Conservation (phyloP, 2,329 filamentous ascomycete genomes). For the Monilinia polystroma region DNA sequence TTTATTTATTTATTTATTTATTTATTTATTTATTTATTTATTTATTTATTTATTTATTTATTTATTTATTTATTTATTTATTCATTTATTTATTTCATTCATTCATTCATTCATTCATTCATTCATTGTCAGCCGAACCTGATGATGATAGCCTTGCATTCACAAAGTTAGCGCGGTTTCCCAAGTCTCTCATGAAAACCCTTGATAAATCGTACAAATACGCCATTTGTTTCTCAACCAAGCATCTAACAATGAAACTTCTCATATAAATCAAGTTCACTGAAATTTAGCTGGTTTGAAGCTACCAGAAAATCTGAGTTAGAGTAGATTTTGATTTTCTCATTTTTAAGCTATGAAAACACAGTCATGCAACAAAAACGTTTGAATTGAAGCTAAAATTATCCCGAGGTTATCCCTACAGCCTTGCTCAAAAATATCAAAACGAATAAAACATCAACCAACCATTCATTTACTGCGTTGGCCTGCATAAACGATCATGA, state of each 20-base stretch:
- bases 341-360: not conserved
- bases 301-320: not conserved
- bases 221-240: not conserved
- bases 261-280: too few relatives aligned
- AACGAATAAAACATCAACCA: too few relatives aligned
- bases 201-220: not conserved
- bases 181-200: not conserved
- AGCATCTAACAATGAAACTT: not conserved
- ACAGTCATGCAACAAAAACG: not conserved
- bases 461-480: not conserved
- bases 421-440: not conserved
- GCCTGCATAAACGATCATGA: conserved; percentile 28
- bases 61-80: too few relatives aligned
- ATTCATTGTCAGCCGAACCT: too few relatives aligned
- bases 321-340: not conserved
- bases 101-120: too few relatives aligned
- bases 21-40: too few relatives aligned
- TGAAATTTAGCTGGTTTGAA: not conserved
- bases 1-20: too few relatives aligned
- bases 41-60: too few relatives aligned
- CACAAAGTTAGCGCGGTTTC: not conserved
- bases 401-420: not conserved
- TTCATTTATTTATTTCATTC: too few relatives aligned
- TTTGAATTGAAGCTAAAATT: not conserved
- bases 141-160: not conserved